Evolutionary conservation across 1,284 basidiomycete genomes (phyloP).

Genomic region (Ceraceosorus bombacis): DNA sequence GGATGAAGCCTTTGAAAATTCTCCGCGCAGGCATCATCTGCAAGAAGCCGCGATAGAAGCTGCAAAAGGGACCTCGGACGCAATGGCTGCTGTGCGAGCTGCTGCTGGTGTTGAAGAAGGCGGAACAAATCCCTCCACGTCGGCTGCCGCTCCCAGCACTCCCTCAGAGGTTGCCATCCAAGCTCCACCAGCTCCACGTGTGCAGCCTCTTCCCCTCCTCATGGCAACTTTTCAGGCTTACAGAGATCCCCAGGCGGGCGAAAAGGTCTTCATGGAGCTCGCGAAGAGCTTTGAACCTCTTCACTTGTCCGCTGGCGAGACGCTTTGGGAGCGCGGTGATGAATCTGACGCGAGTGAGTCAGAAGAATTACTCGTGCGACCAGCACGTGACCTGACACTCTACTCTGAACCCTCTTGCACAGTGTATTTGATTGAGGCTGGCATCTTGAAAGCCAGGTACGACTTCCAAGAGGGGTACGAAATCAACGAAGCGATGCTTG

Average conservation of each 20-base stretch:
- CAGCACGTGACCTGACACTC: too few relatives aligned
- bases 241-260: constrained; percentile 47
- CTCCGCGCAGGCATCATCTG: constrained; percentile 67
- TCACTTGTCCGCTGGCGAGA: constrained; percentile 56
- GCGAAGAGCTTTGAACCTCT: constrained; percentile 65
- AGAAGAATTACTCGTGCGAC: not conserved
- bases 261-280: constrained; percentile 53
- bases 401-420: too few relatives aligned
- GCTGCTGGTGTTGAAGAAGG: not conserved
- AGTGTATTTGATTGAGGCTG: constrained; percentile 44
- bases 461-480: constrained; percentile 46
- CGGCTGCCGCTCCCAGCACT: constrained; percentile 13
- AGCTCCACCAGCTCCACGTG: constrained; percentile 1
- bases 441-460: constrained; percentile 44
- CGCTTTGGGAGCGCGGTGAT: constrained; percentile 71
- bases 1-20: constrained; percentile 61
- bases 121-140: not conserved
- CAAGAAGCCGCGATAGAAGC: constrained; percentile 61
- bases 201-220: constrained; percentile 30
- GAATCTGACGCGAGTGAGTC: constrained; percentile 58
- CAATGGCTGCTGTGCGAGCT: not conserved
- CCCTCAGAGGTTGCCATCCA: too few relatives aligned
- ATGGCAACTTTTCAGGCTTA: constrained; percentile 37
- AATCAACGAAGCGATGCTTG: constrained; percentile 47
- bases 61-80: constrained; percentile 11